Conservation (phyloP, 352 stramenopile genomes). For the Pythium aquatile region DNA sequence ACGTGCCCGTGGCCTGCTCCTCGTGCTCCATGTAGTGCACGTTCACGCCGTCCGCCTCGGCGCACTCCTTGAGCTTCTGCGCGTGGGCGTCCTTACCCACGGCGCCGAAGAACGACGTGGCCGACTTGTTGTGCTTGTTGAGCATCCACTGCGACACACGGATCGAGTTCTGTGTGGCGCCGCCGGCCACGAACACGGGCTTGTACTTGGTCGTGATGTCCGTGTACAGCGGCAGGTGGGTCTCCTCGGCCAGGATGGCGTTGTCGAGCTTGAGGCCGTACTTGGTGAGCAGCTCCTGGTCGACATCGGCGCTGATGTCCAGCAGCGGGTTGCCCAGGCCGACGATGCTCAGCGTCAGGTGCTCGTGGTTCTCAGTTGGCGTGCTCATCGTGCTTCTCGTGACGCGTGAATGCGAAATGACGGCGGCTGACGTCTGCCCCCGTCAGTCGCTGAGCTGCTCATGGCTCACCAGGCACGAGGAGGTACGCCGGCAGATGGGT, state of each 20-base stretch:
- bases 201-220: conserved; percentile 90
- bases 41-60: conserved; percentile 93
- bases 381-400: conserved; percentile 20
- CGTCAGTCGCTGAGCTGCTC: too few species aligned
- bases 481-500: conserved; percentile 13
- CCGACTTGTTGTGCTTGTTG: conserved; percentile 73
- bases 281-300: conserved; percentile 94
- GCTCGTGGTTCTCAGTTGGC: conserved; percentile 34
- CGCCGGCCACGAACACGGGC: conserved; percentile 96
- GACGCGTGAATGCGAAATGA: conserved; percentile 9
- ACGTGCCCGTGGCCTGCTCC: conserved; percentile 94
- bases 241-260: conserved; percentile 98
- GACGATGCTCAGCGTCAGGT: conserved; percentile 81
- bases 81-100: conserved; percentile 96
- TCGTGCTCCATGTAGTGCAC: conserved; percentile 97
- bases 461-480: conserved; percentile 3
- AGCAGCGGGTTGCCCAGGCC: conserved; percentile 99
- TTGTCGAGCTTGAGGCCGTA: conserved; percentile 95
- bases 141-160: conserved; percentile 99
- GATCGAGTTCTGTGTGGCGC: conserved; percentile 99
- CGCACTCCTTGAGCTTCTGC: conserved; percentile 92
- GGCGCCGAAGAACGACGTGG: conserved; percentile 96
- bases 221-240: conserved; percentile 96
- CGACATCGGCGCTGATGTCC: conserved; percentile 96
- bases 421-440: not conserved